Conservation (phyloP, 768 basidiomycete genomes). For the Asterophora parasitica region DNA sequence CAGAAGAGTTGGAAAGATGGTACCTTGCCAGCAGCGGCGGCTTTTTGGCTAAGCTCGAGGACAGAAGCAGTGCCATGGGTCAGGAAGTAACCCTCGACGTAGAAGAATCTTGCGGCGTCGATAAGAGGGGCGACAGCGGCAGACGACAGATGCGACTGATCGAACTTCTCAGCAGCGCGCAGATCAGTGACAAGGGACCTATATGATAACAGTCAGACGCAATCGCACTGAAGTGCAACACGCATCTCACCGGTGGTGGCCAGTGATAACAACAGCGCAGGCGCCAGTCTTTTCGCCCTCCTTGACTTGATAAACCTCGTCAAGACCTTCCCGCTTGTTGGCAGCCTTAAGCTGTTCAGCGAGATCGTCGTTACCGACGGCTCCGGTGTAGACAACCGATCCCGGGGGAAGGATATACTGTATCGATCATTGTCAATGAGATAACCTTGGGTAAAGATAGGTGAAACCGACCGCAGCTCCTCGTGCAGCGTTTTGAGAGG, state of each 20-base stretch:
- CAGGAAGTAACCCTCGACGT: constrained; percentile 96
- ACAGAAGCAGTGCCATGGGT: constrained; percentile 81
- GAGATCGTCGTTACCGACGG: constrained; percentile 90
- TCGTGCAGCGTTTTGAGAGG: constrained; percentile 94
- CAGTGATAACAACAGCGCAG: constrained; percentile 93
- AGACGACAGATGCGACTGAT: constrained; percentile 72
- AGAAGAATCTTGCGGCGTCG: constrained; percentile 79
- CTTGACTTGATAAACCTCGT: constrained; percentile 85
- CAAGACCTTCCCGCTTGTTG: constrained; percentile 88
- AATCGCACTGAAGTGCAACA: not conserved
- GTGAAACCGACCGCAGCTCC: constrained; percentile 78
- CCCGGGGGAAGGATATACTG: constrained; percentile 87
- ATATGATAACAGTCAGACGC: not conserved
- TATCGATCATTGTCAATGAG: constrained; percentile 7
- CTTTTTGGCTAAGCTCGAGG: constrained; percentile 71
- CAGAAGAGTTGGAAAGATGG: constrained; percentile 7
- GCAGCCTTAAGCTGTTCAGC: constrained; percentile 84
- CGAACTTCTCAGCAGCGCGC: constrained; percentile 87
- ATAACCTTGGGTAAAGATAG: not conserved
- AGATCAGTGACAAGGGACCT: constrained; percentile 93
- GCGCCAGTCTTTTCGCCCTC: constrained; percentile 89
- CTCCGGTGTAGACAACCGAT: constrained; percentile 92
- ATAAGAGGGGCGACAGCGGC: constrained; percentile 72
- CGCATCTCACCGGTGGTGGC: constrained; percentile 71
- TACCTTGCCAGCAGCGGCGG: constrained; percentile 74